Evolutionary conservation across 495 filamentous ascomycete genomes (phyloP), one percentile per base, ranked within the genome.

Genomic region (Neurospora sp.): DNA sequence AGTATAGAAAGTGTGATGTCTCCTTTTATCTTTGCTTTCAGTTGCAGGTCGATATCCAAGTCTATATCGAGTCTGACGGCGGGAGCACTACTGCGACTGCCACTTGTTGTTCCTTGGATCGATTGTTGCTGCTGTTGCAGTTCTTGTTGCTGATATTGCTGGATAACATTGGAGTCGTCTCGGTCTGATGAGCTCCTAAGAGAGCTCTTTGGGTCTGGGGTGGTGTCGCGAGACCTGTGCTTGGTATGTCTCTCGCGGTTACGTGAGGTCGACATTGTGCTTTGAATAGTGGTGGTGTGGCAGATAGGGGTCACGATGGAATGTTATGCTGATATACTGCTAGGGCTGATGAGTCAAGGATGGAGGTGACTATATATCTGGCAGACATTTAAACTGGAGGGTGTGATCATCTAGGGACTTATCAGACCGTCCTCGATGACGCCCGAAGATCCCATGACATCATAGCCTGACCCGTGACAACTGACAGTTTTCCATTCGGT

Each of bases 51-150:
- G n/a, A 80, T 22, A n/a, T 80, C 78, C 39, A 78, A 20, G 68
- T 80, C 48, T 76, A 80, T 78, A 39, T 78, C 77, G 7, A 80
- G 68, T 65, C 78, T 73, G 31, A 80, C 71, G 1, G 78, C 78
- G 11, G 71, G 78, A 6, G 76, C 78, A 12, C 77, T 74, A 9
- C 73, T 38, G 27, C 74, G 74, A 31, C 61, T 72, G 18, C 39
- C 20, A 53, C 37, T 27, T 20, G 53, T 41, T 53, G 39, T 44
- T 4, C 61, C 73, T 38, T 39, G 37, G 9, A n/a, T 14, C 12
- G 38, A 8, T 3, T 11, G 20, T 10, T 39, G 70, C 16, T 27
- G 73, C 10, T 65, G 27, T 39, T 69, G 35, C 42, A 71, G 6
- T 38, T 7, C 4, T 65, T 18, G 38, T 38, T 12, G 22, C 22